phyloP scores from a whole-genome alignment of 148 eudicot genomes.

The Rheum nobile region DNA sequence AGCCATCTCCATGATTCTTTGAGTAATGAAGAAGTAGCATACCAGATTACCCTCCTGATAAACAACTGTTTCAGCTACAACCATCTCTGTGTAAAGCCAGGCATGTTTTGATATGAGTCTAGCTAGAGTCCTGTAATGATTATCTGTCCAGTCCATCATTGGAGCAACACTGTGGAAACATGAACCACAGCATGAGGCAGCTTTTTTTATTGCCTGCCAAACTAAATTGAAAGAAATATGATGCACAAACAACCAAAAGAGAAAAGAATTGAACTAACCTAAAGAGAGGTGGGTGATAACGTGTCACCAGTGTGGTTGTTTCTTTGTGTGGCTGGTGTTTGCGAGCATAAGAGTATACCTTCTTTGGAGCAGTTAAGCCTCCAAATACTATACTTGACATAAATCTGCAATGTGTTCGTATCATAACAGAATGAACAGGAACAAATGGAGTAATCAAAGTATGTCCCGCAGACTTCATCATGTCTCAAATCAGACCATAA shows the following conservation, averaged over 20 bases:
- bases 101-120: conserved; percentile 77
- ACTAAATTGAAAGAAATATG: not conserved
- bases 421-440: conserved; percentile 37
- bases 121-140: conserved; percentile 78
- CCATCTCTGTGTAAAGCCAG: conserved; percentile 96
- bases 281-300: conserved; percentile 72
- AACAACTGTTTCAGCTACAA: conserved; percentile 86
- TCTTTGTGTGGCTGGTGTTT: conserved; percentile 18
- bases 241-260: conserved; percentile 3
- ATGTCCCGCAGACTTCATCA: conserved; percentile 69
- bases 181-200: not conserved
- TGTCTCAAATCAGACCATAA: conserved; percentile 44
- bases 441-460: conserved; percentile 48
- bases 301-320: conserved; percentile 39
- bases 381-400: conserved; percentile 14
- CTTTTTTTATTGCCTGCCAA: not conserved
- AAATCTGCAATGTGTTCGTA: conserved; percentile 29
- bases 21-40: conserved; percentile 9
- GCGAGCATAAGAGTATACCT: conserved; percentile 20
- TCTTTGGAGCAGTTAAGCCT: conserved; percentile 26
- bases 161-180: conserved; percentile 65
- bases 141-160: conserved; percentile 98
- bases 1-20: not conserved
- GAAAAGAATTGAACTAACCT: conserved; percentile 28
- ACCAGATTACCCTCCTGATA: conserved; percentile 73